Evolutionary conservation across 129 eudicot species (phyloP).

Genomic region (Flaveria robusta): DNA sequence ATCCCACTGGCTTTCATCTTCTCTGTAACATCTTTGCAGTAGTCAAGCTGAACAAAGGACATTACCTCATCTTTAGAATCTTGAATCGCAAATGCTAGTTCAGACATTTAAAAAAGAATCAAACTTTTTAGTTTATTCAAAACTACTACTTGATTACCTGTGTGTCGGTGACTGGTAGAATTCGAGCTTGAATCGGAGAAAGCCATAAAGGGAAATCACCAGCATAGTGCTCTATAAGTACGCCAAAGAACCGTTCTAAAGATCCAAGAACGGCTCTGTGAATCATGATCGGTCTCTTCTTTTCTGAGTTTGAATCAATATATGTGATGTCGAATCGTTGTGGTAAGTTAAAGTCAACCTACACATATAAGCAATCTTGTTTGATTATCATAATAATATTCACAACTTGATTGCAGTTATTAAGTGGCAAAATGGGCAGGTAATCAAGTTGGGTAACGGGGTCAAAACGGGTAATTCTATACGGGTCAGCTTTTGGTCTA

Average conservation of each 20-base stretch:
- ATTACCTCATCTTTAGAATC: neutral
- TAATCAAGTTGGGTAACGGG: neutral
- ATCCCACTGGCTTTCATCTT: slow-evolving; percentile 70
- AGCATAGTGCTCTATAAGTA: slow-evolving; percentile 92
- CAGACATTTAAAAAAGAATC: slow-evolving; percentile 4
- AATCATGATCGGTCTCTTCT: slow-evolving; percentile 91
- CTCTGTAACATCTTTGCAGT: slow-evolving; percentile 61
- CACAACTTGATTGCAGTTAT: neutral
- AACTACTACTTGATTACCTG: slow-evolving; percentile 49
- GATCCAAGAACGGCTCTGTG: slow-evolving; percentile 99
- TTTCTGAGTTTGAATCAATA: slow-evolving; percentile 76
- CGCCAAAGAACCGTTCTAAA: slow-evolving; percentile 92
- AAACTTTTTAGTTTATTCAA: neutral
- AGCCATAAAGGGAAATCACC: slow-evolving; percentile 98
- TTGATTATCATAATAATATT: neutral
- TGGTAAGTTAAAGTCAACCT: slow-evolving; percentile 97
- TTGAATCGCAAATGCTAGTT: slow-evolving; percentile 3
- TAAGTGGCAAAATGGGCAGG: neutral
- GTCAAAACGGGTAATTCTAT: neutral
- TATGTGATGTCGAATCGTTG: slow-evolving; percentile 90
- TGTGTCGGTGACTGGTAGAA: slow-evolving; percentile 82
- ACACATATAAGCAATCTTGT: slow-evolving; percentile 19
- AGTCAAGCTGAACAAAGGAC: slow-evolving; percentile 55
- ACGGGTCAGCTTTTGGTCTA: no score
- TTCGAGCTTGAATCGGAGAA: slow-evolving; percentile 83